A percentile compares a stretch with the other conserved stretches of the same genome.
phyloP scores from a whole-genome alignment of 1,284 basidiomycete species.

The Sporisorium sorghi region DNA sequence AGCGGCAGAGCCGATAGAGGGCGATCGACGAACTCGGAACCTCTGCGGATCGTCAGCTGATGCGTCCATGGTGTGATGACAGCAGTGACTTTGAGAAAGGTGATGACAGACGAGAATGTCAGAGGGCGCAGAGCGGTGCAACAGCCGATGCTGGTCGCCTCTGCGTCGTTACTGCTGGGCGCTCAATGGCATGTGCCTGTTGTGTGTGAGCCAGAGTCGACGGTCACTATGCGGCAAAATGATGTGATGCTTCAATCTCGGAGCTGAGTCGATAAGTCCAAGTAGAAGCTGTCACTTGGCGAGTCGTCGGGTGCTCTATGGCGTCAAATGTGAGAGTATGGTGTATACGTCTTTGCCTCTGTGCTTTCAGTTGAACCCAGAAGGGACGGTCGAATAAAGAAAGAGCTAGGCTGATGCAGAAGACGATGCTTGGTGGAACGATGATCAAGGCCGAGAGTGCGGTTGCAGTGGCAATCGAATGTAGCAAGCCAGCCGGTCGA shows the following conservation, averaged over 20 bases:
- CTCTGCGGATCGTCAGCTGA: constrained; percentile 47
- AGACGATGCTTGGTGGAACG: neutral
- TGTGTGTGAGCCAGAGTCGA: neutral
- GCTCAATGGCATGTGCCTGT: constrained; percentile 10
- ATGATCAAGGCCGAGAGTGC: neutral
- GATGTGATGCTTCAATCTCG: too few species aligned
- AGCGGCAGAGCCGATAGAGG: constrained; percentile 40
- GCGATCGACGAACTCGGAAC: constrained; percentile 44
- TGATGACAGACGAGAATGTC: neutral
- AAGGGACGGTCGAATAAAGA: neutral
- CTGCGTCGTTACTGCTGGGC: constrained; percentile 13
- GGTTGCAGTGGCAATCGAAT: too few species aligned
- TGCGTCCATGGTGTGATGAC: constrained; percentile 34
- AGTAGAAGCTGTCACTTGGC: neutral
- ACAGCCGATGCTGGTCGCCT: constrained; percentile 35
- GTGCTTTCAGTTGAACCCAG: neutral
- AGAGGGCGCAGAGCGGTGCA: constrained; percentile 22
- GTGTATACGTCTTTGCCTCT: too few species aligned
- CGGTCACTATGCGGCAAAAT: too few species aligned
- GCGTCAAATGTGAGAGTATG: neutral
- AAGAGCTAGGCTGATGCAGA: neutral
- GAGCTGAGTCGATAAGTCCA: neutral
- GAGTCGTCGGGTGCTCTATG: neutral
- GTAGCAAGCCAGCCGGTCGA: too few species aligned
- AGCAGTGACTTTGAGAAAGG: neutral